Conservation (phyloP, 1,284 basidiomycete species). For the Cerrena zonata region DNA sequence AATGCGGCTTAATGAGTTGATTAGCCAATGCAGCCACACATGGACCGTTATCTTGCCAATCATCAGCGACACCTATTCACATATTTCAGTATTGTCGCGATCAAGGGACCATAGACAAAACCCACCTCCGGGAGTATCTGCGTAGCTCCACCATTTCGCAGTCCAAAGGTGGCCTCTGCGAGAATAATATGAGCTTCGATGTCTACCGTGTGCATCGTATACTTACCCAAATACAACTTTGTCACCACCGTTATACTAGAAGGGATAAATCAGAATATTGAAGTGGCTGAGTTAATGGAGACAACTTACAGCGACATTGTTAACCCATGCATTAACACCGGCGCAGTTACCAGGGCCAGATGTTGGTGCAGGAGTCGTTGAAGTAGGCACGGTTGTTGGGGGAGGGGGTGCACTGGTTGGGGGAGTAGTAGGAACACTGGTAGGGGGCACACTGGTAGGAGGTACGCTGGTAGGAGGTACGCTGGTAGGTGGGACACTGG, state of each 20-base stretch:
- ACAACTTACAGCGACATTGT: slow-evolving; percentile 38
- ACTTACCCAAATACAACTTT: slow-evolving; percentile 36
- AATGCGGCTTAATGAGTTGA: slow-evolving; percentile 14
- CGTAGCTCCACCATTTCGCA: slow-evolving; percentile 53
- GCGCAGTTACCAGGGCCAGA: slow-evolving; percentile 34
- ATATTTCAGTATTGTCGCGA: background rate
- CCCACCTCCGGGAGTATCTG: slow-evolving; percentile 40
- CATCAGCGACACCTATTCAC: slow-evolving; percentile 24
- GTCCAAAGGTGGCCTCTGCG: slow-evolving; percentile 46
- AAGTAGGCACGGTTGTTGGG: slow-evolving; percentile 25
- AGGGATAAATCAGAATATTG: background rate
- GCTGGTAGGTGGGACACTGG: background rate
- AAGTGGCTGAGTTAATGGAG: background rate
- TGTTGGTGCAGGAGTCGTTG: slow-evolving; percentile 14
- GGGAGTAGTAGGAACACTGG: slow-evolving; percentile 5
- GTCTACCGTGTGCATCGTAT: background rate
- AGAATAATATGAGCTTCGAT: background rate
- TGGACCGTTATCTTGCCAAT: slow-evolving; percentile 37
- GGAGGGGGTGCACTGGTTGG: slow-evolving; percentile 20
- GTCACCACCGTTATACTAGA: slow-evolving; percentile 42
- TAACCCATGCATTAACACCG: slow-evolving; percentile 43
- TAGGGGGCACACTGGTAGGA: background rate
- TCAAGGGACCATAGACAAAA: background rate
- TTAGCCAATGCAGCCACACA: slow-evolving; percentile 21
- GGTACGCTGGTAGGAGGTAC: background rate